Evolutionary conservation across 257 asterid species (phyloP), one percentile per base, ranked within the genome.

Genomic region (Fraxinus cuspidata): DNA sequence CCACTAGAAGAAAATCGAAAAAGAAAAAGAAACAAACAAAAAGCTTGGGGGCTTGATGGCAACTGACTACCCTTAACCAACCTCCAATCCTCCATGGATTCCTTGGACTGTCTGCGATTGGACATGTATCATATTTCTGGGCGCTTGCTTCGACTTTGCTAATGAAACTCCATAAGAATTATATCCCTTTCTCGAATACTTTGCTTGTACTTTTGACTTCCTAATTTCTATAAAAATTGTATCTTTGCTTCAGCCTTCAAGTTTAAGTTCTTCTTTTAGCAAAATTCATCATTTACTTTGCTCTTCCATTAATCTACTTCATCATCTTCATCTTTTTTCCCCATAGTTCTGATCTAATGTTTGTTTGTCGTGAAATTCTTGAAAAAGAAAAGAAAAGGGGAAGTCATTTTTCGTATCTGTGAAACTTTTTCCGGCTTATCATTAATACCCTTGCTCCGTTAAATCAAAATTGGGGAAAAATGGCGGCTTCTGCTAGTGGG

Each of bases 401-500:
- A 47, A 19, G 40, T 3, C 31, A 6, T n/a, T 64, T 8, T 73
- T 27, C 11, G 0, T 76, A 28, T 27, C 42, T n/a, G n/a, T 34
- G 7, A 35, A 19, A 7, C 15, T 1, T 78, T 51, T 75, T 53
- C 27, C 21, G 56, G 66, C 51, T 63, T 51, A 12, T 28, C 4
- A 27, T 3, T 35, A 19, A n/a, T 68, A 3, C 8, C 4, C 19
- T 16, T 7, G 16, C 19, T 32, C 42, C 0, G 16, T 7, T 38
- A 73, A 72, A 72, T 74, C 70, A 56, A 25, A 44, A 15, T 35
- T 31, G 71, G 56, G 2, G 3, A 29, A 77, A 72, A 88, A 42
- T 42, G 49, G 49, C 86, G 89, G 85, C 86, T 10, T 72, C 82
- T 2, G 76, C 83, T 38, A 77, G 84, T 78, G 89, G 92, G 66